A percentile compares a stretch with the other conserved stretches of the same genome.
phyloP scores from a whole-genome alignment of 164 flowering plant genomes.

The Vitis labrusca region DNA sequence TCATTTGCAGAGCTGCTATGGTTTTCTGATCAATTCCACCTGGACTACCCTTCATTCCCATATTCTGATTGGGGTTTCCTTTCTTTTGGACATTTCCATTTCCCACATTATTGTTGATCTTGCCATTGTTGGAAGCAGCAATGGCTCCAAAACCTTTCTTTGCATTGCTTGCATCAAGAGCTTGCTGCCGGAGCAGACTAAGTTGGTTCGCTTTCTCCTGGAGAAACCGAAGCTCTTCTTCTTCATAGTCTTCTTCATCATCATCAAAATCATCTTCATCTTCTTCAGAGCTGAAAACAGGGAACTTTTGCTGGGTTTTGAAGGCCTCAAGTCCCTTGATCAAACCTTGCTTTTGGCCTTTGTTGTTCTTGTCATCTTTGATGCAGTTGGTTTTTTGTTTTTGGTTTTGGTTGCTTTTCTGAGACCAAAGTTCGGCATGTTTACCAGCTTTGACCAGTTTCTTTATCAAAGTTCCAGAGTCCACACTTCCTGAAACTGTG shows the following conservation, averaged over 20 bases:
- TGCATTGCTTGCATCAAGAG: constrained; percentile 23
- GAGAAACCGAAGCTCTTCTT: constrained; percentile 37
- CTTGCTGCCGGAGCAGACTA: constrained; percentile 40
- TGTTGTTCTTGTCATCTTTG: constrained; percentile 42
- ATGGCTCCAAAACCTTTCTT: constrained; percentile 20
- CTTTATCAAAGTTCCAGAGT: constrained; percentile 63
- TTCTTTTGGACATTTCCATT: constrained; percentile 28
- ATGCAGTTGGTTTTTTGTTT: constrained; percentile 33
- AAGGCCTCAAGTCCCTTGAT: constrained; percentile 42
- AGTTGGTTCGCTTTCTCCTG: constrained; percentile 32
- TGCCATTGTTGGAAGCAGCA: constrained; percentile 19
- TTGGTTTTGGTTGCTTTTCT: constrained; percentile 49
- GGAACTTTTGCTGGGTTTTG: constrained; percentile 47
- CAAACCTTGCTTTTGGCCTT: constrained; percentile 39
- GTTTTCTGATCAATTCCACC: constrained; percentile 38
- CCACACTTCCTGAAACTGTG: constrained; percentile 72
- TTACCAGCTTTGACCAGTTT: constrained; percentile 65
- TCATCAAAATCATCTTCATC: constrained; percentile 36
- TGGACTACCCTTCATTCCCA: constrained; percentile 21
- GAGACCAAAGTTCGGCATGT: constrained; percentile 75
- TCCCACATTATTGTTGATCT: constrained; percentile 23
- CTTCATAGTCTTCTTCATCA: constrained; percentile 41
- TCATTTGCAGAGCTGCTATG: constrained; percentile 31
- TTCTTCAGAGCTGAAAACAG: constrained; percentile 36
- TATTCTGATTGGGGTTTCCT: constrained; percentile 38